Percentiles rank a stretch among this genome's conserved stretches.
Conservation (phyloP, 176 grass and related monocot genomes). For the Musa acuminata region DNA sequence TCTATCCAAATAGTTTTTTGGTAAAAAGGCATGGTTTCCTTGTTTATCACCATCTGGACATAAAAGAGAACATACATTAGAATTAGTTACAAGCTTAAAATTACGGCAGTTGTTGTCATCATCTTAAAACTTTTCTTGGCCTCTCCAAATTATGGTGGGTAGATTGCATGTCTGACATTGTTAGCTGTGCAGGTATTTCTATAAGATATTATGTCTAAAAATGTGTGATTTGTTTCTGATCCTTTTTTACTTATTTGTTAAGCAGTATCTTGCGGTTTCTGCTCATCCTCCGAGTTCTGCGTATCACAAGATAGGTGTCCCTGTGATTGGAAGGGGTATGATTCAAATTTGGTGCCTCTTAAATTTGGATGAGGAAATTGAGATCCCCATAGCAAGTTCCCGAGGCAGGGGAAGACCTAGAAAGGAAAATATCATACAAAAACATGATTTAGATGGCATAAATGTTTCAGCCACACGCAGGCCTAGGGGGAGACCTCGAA, state of each 20-base stretch:
- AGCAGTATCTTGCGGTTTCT: slow-evolving; percentile 88
- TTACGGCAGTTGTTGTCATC: not conserved
- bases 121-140: not conserved
- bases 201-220: not conserved
- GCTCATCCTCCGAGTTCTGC: slow-evolving; percentile 78
- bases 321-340: slow-evolving; percentile 68
- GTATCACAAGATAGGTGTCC: slow-evolving; percentile 85
- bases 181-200: not conserved
- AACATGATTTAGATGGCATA: not conserved
- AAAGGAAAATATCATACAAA: slow-evolving; percentile 6
- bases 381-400: slow-evolving; percentile 12
- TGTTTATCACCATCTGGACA: too few relatives aligned
- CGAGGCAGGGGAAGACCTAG: slow-evolving; percentile 13
- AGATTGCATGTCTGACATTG: too few relatives aligned
- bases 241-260: slow-evolving; percentile 9
- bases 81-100: too few relatives aligned
- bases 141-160: too few relatives aligned
- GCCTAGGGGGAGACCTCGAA: slow-evolving; percentile 2
- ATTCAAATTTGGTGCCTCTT: slow-evolving; percentile 91
- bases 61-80: too few relatives aligned
- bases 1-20: too few relatives aligned
- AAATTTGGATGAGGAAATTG: slow-evolving; percentile 37
- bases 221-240: slow-evolving; percentile 18
- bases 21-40: too few relatives aligned
- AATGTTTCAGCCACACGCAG: not conserved